Conservation (phyloP, 306 rosid species). For the Malus asiatica region DNA sequence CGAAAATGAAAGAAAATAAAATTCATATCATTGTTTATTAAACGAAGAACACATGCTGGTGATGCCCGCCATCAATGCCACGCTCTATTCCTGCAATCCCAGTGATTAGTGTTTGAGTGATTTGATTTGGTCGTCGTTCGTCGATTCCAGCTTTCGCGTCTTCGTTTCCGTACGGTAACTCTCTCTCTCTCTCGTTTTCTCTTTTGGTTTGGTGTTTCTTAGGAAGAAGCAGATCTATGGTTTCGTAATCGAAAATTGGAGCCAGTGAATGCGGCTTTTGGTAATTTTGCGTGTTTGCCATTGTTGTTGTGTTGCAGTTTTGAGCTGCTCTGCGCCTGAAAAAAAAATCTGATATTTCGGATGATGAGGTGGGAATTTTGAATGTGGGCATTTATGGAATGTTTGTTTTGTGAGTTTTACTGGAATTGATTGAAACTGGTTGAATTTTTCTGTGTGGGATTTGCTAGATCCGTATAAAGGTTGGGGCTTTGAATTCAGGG, state of each 20-base stretch:
- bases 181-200: neutral
- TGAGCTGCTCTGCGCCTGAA: slow-evolving; percentile 12
- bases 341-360: neutral
- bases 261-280: neutral
- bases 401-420: neutral
- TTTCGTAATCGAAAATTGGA: neutral
- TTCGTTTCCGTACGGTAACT: neutral
- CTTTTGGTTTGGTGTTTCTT: neutral
- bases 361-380: slow-evolving; percentile 22
- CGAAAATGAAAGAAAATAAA: neutral
- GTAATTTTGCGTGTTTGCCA: neutral
- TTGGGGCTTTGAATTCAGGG: neutral
- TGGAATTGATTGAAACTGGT: neutral
- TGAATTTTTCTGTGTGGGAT: neutral
- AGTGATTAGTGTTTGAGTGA: neutral
- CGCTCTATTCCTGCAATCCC: neutral
- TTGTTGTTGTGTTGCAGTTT: neutral
- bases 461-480: slow-evolving; percentile 18
- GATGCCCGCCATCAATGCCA: slow-evolving; percentile 4
- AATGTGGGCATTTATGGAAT: neutral
- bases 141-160: neutral
- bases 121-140: neutral
- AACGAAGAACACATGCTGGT: neutral
- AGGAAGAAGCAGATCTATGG: slow-evolving; percentile 27
- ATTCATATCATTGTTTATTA: neutral